phyloP scores from a whole-genome alignment of 176 grass and related monocot species.

The Avena sativa region DNA sequence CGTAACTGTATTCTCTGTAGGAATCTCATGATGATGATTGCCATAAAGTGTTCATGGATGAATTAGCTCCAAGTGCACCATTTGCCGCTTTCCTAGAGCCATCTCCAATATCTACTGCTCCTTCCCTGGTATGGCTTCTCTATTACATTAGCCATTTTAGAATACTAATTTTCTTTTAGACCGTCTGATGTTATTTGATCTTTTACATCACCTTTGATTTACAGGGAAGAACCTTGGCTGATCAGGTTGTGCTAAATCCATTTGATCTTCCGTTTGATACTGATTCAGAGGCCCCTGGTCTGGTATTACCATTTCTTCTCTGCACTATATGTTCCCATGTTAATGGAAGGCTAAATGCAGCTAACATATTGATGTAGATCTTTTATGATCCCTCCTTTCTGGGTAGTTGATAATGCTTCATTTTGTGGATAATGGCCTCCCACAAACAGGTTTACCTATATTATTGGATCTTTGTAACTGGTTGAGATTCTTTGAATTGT shows the following conservation, averaged over 20 bases:
- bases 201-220: slow-evolving; percentile 26
- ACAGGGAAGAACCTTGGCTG: slow-evolving; percentile 51
- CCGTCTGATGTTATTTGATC: not conserved
- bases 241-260: slow-evolving; percentile 64
- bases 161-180: slow-evolving; percentile 6
- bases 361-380: not conserved
- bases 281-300: slow-evolving; percentile 48
- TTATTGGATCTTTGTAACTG: not conserved
- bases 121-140: slow-evolving; percentile 45
- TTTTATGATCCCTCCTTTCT: not conserved
- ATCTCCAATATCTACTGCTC: slow-evolving; percentile 43
- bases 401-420: not conserved
- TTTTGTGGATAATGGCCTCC: not conserved
- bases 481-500: not conserved
- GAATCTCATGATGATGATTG: slow-evolving; percentile 40
- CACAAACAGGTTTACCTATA: not conserved
- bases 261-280: slow-evolving; percentile 73
- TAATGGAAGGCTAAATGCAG: slow-evolving; percentile 1
- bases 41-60: slow-evolving; percentile 40
- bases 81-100: slow-evolving; percentile 42
- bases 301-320: slow-evolving; percentile 53
- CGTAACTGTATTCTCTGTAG: slow-evolving; percentile 45
- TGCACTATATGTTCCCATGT: not conserved
- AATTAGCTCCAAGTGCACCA: slow-evolving; percentile 43
- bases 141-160: slow-evolving; percentile 23